These are phyloP conservation scores for Cardamine chenopodiifolia DNA, from an alignment of 345 rosid species.

Conservation along the genomic window DNA sequence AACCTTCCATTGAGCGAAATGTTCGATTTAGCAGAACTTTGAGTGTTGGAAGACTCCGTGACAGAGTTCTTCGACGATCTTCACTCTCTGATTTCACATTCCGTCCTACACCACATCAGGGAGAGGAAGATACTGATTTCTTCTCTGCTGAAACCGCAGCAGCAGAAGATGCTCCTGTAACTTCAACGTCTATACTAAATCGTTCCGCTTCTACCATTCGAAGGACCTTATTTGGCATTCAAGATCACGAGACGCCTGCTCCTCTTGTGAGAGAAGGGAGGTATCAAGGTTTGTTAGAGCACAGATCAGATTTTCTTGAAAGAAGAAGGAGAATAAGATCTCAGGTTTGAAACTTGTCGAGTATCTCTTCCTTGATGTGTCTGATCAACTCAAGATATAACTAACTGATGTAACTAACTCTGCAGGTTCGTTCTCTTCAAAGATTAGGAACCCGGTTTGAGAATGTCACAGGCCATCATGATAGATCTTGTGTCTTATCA, in stretches of 20 bases:
- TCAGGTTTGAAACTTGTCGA: slow-evolving; percentile 63
- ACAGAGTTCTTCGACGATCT: slow-evolving; percentile 87
- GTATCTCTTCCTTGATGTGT: neutral
- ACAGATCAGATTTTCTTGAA: slow-evolving; percentile 89
- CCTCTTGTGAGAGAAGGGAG: slow-evolving; percentile 75
- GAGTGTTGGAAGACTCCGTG: slow-evolving; percentile 98
- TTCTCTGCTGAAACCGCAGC: slow-evolving; percentile 48
- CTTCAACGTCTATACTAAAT: slow-evolving; percentile 48
- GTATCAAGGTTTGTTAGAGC: slow-evolving; percentile 80
- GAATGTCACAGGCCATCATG: slow-evolving; percentile 84
- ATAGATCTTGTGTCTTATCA: slow-evolving; percentile 84
- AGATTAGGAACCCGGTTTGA: slow-evolving; percentile 91
- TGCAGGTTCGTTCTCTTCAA: slow-evolving; percentile 92
- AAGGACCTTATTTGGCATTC: slow-evolving; percentile 56
- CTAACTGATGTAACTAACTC: slow-evolving; percentile 18
- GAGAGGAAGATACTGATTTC: slow-evolving; percentile 52
- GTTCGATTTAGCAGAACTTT: slow-evolving; percentile 88
- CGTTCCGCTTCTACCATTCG: slow-evolving; percentile 54
- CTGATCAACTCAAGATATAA: slow-evolving; percentile 16
- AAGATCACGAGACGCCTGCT: slow-evolving; percentile 60
- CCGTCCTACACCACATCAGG: slow-evolving; percentile 58
- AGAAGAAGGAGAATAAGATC: slow-evolving; percentile 92
- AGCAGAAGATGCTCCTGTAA: slow-evolving; percentile 42
- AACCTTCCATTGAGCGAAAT: slow-evolving; percentile 68
- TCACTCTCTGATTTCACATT: slow-evolving; percentile 61